Base-by-base conservation (phyloP, 2,329 filamentous ascomycete genomes). In the Colletotrichum karsti region DNA sequence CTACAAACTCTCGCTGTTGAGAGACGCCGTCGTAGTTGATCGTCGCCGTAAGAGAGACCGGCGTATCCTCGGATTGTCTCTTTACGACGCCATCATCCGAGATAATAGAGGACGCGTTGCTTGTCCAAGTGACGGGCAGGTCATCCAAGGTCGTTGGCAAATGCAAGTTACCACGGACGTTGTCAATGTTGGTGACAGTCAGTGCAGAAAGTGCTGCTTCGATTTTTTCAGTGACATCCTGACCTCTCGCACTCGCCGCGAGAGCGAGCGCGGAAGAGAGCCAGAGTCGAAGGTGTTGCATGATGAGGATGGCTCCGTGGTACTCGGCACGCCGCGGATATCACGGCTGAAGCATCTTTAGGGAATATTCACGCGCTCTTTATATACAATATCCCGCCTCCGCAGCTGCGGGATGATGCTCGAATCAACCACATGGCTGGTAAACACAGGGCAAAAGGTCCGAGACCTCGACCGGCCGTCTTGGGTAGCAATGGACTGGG, bases 141-240 rank as follows among this genome's bases (percentile, higher is more conserved):
- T 74, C 76, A 24, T 80, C 74, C 1, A 74, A 71, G 2, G 72
- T 65, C 1, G 71, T 41, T 12, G 81, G 80, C 5, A 83, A 73
- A 41, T 75, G 68, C 20, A 83, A 68, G 63, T 83, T 81, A 24
- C 80, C 79, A 18, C 78, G 75, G 51, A 83, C 75, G 53, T 81
- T 76, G 7, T 77, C 73, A 20, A 81, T 67, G 66, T 82, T 81
- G 41, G 71, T 73, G 2, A 81, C 64, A 1, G 70, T 53, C 7
- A 80, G 63, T 20, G 63, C 67, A 15, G 68, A 58, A n/a, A 75
- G 73, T 9, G 71, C 71, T 22, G 70, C 64, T 20, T 69, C 62
- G 30, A 67, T 54, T 15, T 18, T 24, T 10, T 37, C 42, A 3
- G 65, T 24, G 28, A 30, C 55, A 30, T 42, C 51, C 57, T 67